Evolutionary conservation across 108 stramenopile genomes (phyloP), one percentile per base, ranked within the genome.

Genomic region (Cylindrotheca closterium): DNA sequence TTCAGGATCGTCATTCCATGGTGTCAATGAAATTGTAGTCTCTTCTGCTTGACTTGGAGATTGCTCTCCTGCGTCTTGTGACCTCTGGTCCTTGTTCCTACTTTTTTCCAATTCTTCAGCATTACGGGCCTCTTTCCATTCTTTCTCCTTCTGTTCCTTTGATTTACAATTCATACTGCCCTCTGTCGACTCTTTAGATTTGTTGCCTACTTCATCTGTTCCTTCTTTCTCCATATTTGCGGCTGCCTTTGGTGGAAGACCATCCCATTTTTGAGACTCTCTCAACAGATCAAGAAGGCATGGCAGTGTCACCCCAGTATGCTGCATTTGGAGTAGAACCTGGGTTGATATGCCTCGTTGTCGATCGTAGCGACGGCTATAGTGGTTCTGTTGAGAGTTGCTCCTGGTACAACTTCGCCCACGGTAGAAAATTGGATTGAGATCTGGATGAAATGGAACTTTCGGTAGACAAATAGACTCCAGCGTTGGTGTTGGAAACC

Each of bases 1-100:
- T 50, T 81, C 73, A 23, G 88, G 86, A 54, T 94, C 88, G 46
- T 85, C 80, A 62, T 85, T 88, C 50, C 87, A 55, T 51, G 83
- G 76, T 23, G 67, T 60, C 12, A 32, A 34, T 4, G 32, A 31
- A 1, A 45, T 60, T 48, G 37, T 18, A n/a, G 47, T 56, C n/a
- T 60, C 63, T 54, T 59, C 46, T 8, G 59, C 32, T 33, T 47
- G 58, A 28, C 7, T 7, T 10, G 10, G 10, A 10, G 37, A 42
- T 4, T 24, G 32, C 29, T 64, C 62, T 19, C n/a, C 22, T 29
- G 57, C 63, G 0, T 51, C 58, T 34, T 62, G 55, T 48, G 62
- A 37, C 27, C 33, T 60, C 34, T 18, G 17, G 32, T 63, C 49
- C 31, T 62, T 60, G 34, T 74, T 33, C 15, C 55, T 55, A 32